Base-by-base conservation (phyloP, 2,329 filamentous ascomycete genomes). In the Fusarium armeniacum region DNA sequence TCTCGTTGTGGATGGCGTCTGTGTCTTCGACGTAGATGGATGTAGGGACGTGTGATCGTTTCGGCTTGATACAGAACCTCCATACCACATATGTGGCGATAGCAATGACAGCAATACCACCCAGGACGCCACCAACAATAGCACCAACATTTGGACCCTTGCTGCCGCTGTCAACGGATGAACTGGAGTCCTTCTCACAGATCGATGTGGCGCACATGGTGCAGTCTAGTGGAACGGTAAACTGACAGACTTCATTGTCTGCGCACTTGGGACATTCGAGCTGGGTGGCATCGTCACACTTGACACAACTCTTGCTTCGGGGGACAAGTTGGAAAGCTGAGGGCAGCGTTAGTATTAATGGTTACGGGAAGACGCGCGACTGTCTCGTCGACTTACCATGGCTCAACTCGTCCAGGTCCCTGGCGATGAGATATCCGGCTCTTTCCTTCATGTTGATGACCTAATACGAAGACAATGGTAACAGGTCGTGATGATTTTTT, bases 101-200 rank as follows among this genome's bases (percentile, higher is more conserved):
- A n/a, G 87, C 91, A 54, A 98, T 85, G 46, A 90, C 85, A n/a
- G 86, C 85, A 16, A 98, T 79, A 71, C 94, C 96, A 69, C 94
- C 96, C 44, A 98, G 83, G 12, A 98, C 94, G 70, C 95, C 95
- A 70, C 96, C 96, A 3, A 92, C 95, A 70, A 99, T 98, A 35
- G 93, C 93, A 43, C 94, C 94, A 2, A 91, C 84, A 72, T 93
- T 94, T 10, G 91, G 87, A 10, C 87, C 85, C 13, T 82, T 81
- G 38, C 76, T 75, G 40, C 75, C 76, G 45, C 71, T 66, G 16
- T 61, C 56, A 32, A 51, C 60, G 57, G 70, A 64, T 63, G 56
- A 43, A 62, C 57, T 26, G 67, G 52, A 32, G 20, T 75, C 75
- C 38, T 72, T 65, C 51, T 80, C 76, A 73, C 87, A 88, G 63